Evolutionary conservation across 192 early-diverging fungal genomes (phyloP).

Genomic region (Coemansia sp.): DNA sequence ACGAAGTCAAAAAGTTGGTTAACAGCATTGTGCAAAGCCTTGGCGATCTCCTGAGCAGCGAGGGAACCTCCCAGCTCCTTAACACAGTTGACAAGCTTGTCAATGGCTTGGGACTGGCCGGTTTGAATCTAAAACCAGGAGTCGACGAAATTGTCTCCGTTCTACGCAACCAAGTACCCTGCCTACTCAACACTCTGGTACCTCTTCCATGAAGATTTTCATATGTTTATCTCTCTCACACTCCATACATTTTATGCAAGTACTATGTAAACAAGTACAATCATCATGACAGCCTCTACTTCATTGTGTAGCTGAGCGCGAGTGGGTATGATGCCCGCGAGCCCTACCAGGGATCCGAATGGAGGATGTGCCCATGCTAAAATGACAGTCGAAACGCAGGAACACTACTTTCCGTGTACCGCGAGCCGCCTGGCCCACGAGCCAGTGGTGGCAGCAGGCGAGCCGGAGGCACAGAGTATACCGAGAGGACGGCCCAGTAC

Average conservation of each 20-base stretch:
- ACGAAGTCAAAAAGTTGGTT: slow-evolving; percentile 46
- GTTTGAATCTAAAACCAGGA: slow-evolving; percentile 40
- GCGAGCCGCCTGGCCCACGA: not conserved
- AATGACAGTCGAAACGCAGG: too few species aligned
- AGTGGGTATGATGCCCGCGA: too few species aligned
- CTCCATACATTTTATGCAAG: not conserved
- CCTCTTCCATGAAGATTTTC: slow-evolving; percentile 32
- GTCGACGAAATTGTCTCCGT: slow-evolving; percentile 35
- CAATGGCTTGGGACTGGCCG: slow-evolving; percentile 37
- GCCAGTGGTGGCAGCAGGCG: not conserved
- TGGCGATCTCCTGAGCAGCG: slow-evolving; percentile 36
- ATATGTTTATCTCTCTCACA: not conserved
- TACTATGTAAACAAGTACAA: too few species aligned
- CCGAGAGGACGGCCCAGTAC: not conserved
- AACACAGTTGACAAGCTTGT: slow-evolving; percentile 29
- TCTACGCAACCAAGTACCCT: slow-evolving; percentile 45
- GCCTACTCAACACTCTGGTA: slow-evolving; percentile 40
- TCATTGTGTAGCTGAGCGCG: too few species aligned
- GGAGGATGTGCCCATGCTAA: too few species aligned
- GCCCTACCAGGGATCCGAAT: too few species aligned
- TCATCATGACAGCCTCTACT: too few species aligned
- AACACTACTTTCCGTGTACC: not conserved
- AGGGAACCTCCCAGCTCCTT: slow-evolving; percentile 30
- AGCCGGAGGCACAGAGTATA: not conserved
- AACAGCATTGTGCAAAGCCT: slow-evolving; percentile 36